phyloP scores from a whole-genome alignment of 2,329 filamentous ascomycete species.

The Waltergamsia citrina region DNA sequence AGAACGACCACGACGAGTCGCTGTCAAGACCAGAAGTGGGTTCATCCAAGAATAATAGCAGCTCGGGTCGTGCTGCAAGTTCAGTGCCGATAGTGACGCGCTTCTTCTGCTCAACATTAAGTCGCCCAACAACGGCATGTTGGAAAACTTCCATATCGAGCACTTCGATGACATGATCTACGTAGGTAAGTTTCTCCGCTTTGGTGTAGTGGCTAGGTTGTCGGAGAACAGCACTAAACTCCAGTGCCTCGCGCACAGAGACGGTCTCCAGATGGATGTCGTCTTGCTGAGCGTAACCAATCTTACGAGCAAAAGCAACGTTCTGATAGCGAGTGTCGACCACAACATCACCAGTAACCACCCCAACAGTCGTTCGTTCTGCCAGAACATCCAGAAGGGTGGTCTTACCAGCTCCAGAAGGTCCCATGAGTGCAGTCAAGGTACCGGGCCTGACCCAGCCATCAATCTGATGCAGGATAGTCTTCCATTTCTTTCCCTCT shows the following conservation, averaged over 20 bases:
- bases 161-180: slow-evolving; percentile 56
- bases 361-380: slow-evolving; percentile 36
- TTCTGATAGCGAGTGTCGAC: slow-evolving; percentile 54
- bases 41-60: slow-evolving; percentile 47
- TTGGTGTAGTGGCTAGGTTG: slow-evolving; percentile 43
- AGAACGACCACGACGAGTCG: too few relatives aligned
- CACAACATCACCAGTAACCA: slow-evolving; percentile 54
- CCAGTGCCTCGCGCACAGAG: slow-evolving; percentile 43
- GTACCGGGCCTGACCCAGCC: too few relatives aligned
- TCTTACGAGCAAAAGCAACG: slow-evolving; percentile 58
- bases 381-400: slow-evolving; percentile 25
- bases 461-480: too few relatives aligned
- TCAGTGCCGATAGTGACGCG: slow-evolving; percentile 45
- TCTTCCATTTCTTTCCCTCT: too few relatives aligned
- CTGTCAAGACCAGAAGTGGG: too few relatives aligned
- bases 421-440: slow-evolving; percentile 56
- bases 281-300: slow-evolving; percentile 59
- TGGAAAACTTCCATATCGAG: slow-evolving; percentile 59
- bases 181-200: slow-evolving; percentile 49
- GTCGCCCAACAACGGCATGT: slow-evolving; percentile 52
- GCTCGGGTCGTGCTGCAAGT: slow-evolving; percentile 37
- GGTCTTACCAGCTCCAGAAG: slow-evolving; percentile 41
- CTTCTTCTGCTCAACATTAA: slow-evolving; percentile 36
- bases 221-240: slow-evolving; percentile 45
- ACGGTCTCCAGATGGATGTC: slow-evolving; percentile 45